Percentiles rank a stretch among this genome's conserved stretches.
Conservation (phyloP, 176 grass and related monocot genomes). For the Aegilops speltoides region DNA sequence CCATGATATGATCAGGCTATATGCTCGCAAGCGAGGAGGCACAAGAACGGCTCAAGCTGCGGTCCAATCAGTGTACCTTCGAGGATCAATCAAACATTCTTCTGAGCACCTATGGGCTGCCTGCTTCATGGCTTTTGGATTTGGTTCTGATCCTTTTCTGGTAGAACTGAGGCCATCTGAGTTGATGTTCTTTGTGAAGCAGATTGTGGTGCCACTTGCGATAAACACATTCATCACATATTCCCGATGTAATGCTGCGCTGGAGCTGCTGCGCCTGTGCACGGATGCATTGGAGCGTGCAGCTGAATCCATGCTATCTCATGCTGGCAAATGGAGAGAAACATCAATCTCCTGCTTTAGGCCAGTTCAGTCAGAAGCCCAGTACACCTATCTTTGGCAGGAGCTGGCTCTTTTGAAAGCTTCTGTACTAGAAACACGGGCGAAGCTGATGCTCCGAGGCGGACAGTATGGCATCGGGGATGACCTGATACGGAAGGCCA, state of each 20-base stretch:
- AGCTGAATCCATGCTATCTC: conserved; percentile 77
- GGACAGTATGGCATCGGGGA: conserved; percentile 87
- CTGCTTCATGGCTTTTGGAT: conserved; percentile 85
- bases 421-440: conserved; percentile 86
- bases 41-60: conserved; percentile 54
- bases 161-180: conserved; percentile 78
- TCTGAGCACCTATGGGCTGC: conserved; percentile 86
- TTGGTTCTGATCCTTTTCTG: conserved; percentile 70
- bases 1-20: conserved; percentile 81
- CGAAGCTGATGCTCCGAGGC: conserved; percentile 88
- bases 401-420: conserved; percentile 88
- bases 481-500: conserved; percentile 90
- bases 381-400: conserved; percentile 81
- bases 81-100: conserved; percentile 75
- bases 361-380: conserved; percentile 52
- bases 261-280: conserved; percentile 72
- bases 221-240: conserved; percentile 89
- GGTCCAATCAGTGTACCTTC: conserved; percentile 80
- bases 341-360: conserved; percentile 59
- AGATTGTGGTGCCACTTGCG: conserved; percentile 76
- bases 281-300: conserved; percentile 74
- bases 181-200: conserved; percentile 76
- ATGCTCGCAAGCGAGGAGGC: conserved; percentile 67
- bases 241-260: conserved; percentile 72
- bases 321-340: conserved; percentile 73